Base-by-base conservation (phyloP, 2,329 filamentous ascomycete genomes). In the Beauveria australis region DNA sequence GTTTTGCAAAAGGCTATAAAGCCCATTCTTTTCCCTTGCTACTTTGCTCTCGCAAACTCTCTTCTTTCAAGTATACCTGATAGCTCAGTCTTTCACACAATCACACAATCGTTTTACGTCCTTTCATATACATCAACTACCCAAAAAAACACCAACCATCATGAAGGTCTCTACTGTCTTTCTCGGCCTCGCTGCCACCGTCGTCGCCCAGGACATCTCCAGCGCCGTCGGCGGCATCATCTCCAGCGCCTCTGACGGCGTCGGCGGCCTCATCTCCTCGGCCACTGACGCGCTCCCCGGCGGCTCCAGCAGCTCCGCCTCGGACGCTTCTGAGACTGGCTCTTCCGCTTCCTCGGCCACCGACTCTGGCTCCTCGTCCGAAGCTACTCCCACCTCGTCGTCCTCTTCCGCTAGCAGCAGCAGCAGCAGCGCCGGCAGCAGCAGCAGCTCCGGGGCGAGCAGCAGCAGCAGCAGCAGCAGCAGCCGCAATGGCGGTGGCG, bases 111-210 rank as follows among this genome's bases (percentile, higher is more conserved):
- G 49, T 54, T 60, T 24, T 22, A 19, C n/a, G 19, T 40, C 26
- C 8, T 57, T 43, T 22, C 2, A 33, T n/a, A 24, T 6, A 53
- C 18, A 49, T 8, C 46, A 16, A 56, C 46, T 28, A 57, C 3
- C 14, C 33, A 12, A 51, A 24, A 46, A 30, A 7, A 16, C 18
- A n/a, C n/a, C n/a, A 26, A 9, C 19, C 61, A 62, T 40, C 26
- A 62, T 62, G 61, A 62, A 60, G 47, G 49, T 41, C 57, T 56
- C 56, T 19, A 22, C 57, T 26, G 49, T 56, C 54, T 16, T 60
- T 19, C 44, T 62, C 28, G 61, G 51, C 57, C 53, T 62, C 30
- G 57, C 61, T 18, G 46, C 57, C 57, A 53, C 57, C 30, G 41
- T 33, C 48, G 6, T 52, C 61, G 61, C 61, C 18, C 57, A 60